Evolutionary conservation across 2,329 filamentous ascomycete genomes (phyloP).

Genomic region (Venturia oleaginea): DNA sequence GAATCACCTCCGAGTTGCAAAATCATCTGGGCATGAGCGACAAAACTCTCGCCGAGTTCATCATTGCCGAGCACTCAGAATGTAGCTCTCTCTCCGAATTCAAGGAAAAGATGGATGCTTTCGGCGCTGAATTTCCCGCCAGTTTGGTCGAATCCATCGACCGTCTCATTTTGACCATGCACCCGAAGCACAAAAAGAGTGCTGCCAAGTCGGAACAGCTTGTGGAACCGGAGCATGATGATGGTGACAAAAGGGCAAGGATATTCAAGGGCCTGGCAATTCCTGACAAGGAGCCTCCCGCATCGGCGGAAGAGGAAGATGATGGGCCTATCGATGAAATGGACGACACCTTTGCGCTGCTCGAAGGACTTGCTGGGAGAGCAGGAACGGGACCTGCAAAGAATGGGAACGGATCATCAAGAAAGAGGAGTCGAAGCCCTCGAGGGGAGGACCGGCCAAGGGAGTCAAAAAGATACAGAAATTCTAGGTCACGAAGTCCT

Average conservation of each 20-base stretch:
- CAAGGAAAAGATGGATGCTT: slow-evolving; percentile 61
- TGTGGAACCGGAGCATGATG: slow-evolving; percentile 31
- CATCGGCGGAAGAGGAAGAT: slow-evolving; percentile 42
- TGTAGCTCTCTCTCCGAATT: slow-evolving; percentile 64
- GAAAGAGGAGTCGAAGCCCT: slow-evolving; percentile 34
- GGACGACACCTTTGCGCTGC: slow-evolving; percentile 83
- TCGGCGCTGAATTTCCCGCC: slow-evolving; percentile 74
- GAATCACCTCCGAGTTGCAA: slow-evolving; percentile 86
- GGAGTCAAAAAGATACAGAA: slow-evolving; percentile 18
- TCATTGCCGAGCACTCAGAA: slow-evolving; percentile 82
- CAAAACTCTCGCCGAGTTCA: slow-evolving; percentile 91
- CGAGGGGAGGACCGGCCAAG: slow-evolving; percentile 28
- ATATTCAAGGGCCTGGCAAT: slow-evolving; percentile 88
- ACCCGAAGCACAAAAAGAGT: slow-evolving; percentile 73
- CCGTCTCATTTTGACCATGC: slow-evolving; percentile 77
- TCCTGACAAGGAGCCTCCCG: slow-evolving; percentile 56
- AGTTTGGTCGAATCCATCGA: slow-evolving; percentile 89
- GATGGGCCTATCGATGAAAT: slow-evolving; percentile 53
- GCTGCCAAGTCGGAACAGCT: slow-evolving; percentile 25
- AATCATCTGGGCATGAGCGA: slow-evolving; percentile 89
- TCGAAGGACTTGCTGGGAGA: slow-evolving; percentile 77
- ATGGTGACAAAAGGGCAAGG: slow-evolving; percentile 63
- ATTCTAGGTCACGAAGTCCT: slow-evolving; percentile 2
- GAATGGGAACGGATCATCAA: slow-evolving; percentile 36
- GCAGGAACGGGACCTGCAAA: slow-evolving; percentile 48